Base-by-base conservation (phyloP, 2,329 filamentous ascomycete genomes). In the Hirsutella minnesotensis region DNA sequence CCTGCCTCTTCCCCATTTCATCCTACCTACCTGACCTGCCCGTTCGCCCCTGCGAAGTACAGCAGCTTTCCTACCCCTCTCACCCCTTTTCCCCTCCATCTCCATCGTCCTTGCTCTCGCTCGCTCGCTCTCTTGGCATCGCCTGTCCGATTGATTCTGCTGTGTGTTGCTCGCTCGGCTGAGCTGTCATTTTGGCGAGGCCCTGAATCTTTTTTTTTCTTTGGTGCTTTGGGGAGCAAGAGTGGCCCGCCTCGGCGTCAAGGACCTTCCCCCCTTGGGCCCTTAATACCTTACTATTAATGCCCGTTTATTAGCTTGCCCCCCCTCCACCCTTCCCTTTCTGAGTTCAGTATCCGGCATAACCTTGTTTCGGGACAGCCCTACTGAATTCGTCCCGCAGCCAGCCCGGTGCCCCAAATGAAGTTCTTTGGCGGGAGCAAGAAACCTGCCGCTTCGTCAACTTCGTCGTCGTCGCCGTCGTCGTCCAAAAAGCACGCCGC, bases 351-450 rank as follows among this genome's bases (percentile, higher is more conserved):
- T 61, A 62, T 57, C 57, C 59, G 54, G 59, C 57, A 63, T 64
- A 64, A 59, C 54, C 60, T 61, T 61, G 55, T 62, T 57, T 54
- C 60, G 59, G 59, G 60, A 61, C 51, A 56, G 50, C 47, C 49
- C 47, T 55, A 50, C 47, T 44, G 45, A 44, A 19, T 44, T 46
- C 39, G 44, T 46, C 46, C 48, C 46, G 46, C 43, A 42, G 27
- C 29, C 43, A 42, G 27, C 29, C 36, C 19, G 38, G 27, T 33
- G 49, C 49, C 52, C 54, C 59, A 60, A 66, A 73, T 73, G 70
- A 73, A 72, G 67, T 67, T 72, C 67, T 73, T 73, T 58, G 60
- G 56, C 50, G 56, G 54, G 48, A 60, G 52, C 52, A 65, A 64
- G 62, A 72, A 70, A 63, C 52, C 57, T 49, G 49, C 58, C 42